Evolutionary conservation across 805 yeast genomes (phyloP).

Genomic region (Sungouiella blattae): DNA sequence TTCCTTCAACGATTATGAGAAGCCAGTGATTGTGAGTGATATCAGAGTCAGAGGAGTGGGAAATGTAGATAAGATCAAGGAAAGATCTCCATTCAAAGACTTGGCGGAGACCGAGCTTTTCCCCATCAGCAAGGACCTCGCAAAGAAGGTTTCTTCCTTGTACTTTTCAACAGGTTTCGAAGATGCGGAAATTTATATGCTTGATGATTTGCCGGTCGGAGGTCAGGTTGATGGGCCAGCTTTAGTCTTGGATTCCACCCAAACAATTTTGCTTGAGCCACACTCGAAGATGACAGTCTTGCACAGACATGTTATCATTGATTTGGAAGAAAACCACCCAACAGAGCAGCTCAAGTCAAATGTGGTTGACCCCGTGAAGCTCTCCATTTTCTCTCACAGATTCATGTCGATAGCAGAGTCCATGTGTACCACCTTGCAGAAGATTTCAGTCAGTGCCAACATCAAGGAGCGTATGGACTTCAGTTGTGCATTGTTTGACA

Average conservation of each 20-base stretch:
- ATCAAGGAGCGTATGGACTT: slow-evolving; percentile 6
- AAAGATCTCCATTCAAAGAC: not conserved
- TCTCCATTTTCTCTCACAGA: slow-evolving; percentile 40
- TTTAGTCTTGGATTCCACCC: slow-evolving; percentile 16
- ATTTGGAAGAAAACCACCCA: slow-evolving; percentile 20
- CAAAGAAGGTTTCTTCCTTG: slow-evolving; percentile 23
- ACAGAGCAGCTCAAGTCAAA: slow-evolving; percentile 22
- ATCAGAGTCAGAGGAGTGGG: slow-evolving; percentile 25
- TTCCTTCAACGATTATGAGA: slow-evolving; percentile 39
- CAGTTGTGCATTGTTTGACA: slow-evolving; percentile 4
- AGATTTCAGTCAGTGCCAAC: slow-evolving; percentile 1
- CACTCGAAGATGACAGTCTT: not conserved
- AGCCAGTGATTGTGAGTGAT: slow-evolving; percentile 35
- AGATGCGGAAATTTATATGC: slow-evolving; percentile 20
- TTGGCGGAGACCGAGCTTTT: not conserved
- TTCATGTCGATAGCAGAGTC: slow-evolving; percentile 23
- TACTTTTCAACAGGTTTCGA: slow-evolving; percentile 49
- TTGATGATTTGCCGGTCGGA: slow-evolving; percentile 11
- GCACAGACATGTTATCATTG: slow-evolving; percentile 1
- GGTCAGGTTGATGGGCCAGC: slow-evolving; percentile 17
- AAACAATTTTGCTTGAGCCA: slow-evolving; percentile 1
- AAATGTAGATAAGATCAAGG: not conserved
- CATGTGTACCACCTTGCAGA: slow-evolving; percentile 5
- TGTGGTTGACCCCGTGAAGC: slow-evolving; percentile 34
- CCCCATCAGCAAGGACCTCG: not conserved